phyloP scores from a whole-genome alignment of 192 early-diverging fungal genomes.

The Lunasporangiospora selenospora region DNA sequence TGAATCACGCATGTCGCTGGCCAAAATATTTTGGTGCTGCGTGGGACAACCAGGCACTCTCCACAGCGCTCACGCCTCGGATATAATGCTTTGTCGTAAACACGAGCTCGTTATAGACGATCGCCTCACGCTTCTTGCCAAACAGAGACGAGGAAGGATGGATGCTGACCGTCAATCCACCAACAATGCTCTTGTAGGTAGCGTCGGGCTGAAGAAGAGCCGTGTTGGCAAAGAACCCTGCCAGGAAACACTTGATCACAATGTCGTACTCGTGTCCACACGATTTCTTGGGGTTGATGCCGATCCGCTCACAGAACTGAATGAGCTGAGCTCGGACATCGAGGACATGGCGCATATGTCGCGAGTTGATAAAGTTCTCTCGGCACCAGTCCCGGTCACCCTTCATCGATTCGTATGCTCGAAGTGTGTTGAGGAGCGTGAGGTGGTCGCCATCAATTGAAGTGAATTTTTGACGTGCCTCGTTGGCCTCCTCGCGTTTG shows the following conservation, averaged over 20 bases:
- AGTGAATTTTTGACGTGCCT: slow-evolving; percentile 82
- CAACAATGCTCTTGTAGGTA: slow-evolving; percentile 77
- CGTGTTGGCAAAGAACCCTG: slow-evolving; percentile 90
- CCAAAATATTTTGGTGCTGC: slow-evolving; percentile 82
- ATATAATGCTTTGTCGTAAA: slow-evolving; percentile 92
- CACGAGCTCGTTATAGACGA: slow-evolving; percentile 92
- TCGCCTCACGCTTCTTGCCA: slow-evolving; percentile 74
- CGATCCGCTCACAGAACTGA: slow-evolving; percentile 74
- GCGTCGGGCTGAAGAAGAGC: slow-evolving; percentile 89
- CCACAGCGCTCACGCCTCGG: slow-evolving; percentile 79
- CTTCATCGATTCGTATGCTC: slow-evolving; percentile 76
- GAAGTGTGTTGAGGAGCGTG: slow-evolving; percentile 86
- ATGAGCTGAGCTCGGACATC: slow-evolving; percentile 89
- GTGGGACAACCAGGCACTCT: slow-evolving; percentile 82
- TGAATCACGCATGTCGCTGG: slow-evolving; percentile 17
- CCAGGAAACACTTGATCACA: slow-evolving; percentile 85
- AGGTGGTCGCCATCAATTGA: slow-evolving; percentile 93
- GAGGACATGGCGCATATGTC: slow-evolving; percentile 86
- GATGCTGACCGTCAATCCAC: slow-evolving; percentile 76
- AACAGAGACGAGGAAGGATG: slow-evolving; percentile 92
- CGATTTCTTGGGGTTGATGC: slow-evolving; percentile 65
- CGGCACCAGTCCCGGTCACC: slow-evolving; percentile 89
- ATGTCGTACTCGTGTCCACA: slow-evolving; percentile 79
- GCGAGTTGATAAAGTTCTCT: slow-evolving; percentile 89
- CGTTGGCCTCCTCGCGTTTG: slow-evolving; percentile 84